Evolutionary conservation across 192 early-diverging fungal species (phyloP).

Genomic region (Umbelopsis sp.): DNA sequence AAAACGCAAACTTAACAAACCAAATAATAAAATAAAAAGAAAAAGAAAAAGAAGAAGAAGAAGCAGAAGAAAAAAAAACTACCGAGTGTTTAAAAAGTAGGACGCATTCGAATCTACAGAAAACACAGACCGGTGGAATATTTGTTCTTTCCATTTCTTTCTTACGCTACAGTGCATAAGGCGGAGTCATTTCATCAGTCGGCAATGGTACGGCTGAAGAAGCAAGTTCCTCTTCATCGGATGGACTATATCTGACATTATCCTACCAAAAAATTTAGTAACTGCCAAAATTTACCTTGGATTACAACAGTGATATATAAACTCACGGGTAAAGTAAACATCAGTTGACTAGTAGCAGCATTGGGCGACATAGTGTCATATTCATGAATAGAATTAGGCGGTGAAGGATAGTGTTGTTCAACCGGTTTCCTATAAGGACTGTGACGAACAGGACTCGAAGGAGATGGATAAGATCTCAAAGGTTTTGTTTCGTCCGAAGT

Average conservation of each 20-base stretch:
- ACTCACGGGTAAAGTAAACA: constrained; percentile 11
- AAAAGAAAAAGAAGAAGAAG: too few species aligned
- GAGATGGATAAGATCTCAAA: neutral
- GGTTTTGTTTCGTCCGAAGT: neutral
- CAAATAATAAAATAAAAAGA: too few species aligned
- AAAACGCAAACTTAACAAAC: neutral
- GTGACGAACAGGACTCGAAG: neutral
- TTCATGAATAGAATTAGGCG: constrained; percentile 13
- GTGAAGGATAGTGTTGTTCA: constrained; percentile 8
- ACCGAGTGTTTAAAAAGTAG: neutral
- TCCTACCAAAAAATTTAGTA: neutral
- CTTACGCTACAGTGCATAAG: constrained; percentile 1
- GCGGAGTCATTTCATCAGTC: constrained; percentile 10
- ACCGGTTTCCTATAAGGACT: neutral
- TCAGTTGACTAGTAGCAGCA: constrained; percentile 8
- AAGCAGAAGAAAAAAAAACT: too few species aligned
- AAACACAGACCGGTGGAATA: neutral
- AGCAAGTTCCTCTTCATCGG: constrained; percentile 5
- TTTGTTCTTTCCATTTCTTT: neutral
- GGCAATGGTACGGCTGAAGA: neutral
- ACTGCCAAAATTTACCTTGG: neutral
- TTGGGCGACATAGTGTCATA: neutral
- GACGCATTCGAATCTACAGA: neutral
- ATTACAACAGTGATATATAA: too few species aligned
- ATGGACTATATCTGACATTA: constrained; percentile 2